A percentile compares a stretch with the other conserved stretches of the same genome.
These are phyloP conservation scores for Benincasa hispida DNA, from an alignment of 306 rosid genomes.

Conservation along the genomic window DNA sequence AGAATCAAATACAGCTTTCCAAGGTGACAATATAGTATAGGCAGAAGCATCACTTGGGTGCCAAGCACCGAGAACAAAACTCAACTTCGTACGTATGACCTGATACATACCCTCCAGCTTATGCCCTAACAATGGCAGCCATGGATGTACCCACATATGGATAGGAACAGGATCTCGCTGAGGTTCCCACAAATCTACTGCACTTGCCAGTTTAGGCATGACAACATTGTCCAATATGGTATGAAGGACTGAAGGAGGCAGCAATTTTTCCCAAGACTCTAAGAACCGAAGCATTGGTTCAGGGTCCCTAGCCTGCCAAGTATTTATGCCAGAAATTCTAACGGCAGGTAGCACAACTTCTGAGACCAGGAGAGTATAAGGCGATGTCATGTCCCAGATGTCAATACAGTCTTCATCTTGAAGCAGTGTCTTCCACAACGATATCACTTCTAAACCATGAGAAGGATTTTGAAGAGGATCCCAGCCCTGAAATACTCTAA, in stretches of 20 bases:
- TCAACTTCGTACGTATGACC: slow-evolving; percentile 65
- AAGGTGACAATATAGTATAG: slow-evolving; percentile 69
- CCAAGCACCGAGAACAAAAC: slow-evolving; percentile 86
- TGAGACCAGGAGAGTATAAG: slow-evolving; percentile 62
- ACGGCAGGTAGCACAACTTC: slow-evolving; percentile 90
- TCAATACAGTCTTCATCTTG: slow-evolving; percentile 49
- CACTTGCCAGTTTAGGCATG: slow-evolving; percentile 66
- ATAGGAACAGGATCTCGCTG: slow-evolving; percentile 82
- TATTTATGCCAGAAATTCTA: slow-evolving; percentile 69
- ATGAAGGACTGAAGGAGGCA: slow-evolving; percentile 54
- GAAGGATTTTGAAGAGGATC: slow-evolving; percentile 74
- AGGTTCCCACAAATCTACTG: slow-evolving; percentile 88
- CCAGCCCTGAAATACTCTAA: slow-evolving; percentile 82
- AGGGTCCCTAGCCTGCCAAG: slow-evolving; percentile 91
- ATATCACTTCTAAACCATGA: slow-evolving; percentile 52
- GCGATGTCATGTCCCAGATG: slow-evolving; percentile 63
- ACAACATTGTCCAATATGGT: slow-evolving; percentile 53
- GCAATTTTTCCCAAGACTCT: slow-evolving; percentile 73
- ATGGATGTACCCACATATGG: slow-evolving; percentile 93
- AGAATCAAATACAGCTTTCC: slow-evolving; percentile 77
- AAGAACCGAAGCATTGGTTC: slow-evolving; percentile 78
- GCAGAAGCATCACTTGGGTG: slow-evolving; percentile 88
- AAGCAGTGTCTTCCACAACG: slow-evolving; percentile 59
- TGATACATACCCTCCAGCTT: slow-evolving; percentile 69
- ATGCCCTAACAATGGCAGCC: slow-evolving; percentile 77